These are phyloP conservation scores for Globisporangium mamillatum DNA, from an alignment of 352 stramenopile species.

Conservation along the genomic window DNA sequence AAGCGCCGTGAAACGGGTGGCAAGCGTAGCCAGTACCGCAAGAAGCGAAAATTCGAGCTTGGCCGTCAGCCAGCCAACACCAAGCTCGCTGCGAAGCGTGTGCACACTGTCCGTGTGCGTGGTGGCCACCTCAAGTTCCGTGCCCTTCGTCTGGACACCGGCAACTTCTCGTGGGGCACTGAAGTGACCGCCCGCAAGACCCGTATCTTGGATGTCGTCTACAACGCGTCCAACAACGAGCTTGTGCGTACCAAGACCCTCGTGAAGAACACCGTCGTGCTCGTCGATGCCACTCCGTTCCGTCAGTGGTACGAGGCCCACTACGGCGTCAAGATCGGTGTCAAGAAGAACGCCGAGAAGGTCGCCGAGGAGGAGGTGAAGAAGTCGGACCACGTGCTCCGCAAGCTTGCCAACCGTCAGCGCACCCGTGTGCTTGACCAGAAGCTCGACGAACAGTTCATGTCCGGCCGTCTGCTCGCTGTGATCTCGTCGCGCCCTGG, in stretches of 20 bases:
- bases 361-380: constrained; percentile 85
- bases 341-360: constrained; percentile 87
- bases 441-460: constrained; percentile 97
- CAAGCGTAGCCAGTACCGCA: constrained; percentile 96
- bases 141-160: constrained; percentile 96
- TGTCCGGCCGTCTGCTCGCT: constrained; percentile 94
- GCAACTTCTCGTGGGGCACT: constrained; percentile 99
- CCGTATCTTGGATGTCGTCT: constrained; percentile 99
- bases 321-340: constrained; percentile 94
- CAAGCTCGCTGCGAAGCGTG: constrained; percentile 97
- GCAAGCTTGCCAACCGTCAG: constrained; percentile 94
- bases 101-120: constrained; percentile 94
- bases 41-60: constrained; percentile 99
- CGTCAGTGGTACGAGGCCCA: constrained; percentile 99
- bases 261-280: constrained; percentile 98
- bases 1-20: constrained; percentile 99
- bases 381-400: constrained; percentile 91
- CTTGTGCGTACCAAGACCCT: constrained; percentile 99
- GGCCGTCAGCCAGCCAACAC: constrained; percentile 97
- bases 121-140: constrained; percentile 99
- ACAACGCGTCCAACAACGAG: constrained; percentile 99
- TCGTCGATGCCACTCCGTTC: constrained; percentile 99
- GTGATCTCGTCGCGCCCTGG: constrained; percentile 97
- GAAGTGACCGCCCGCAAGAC: constrained; percentile 98
- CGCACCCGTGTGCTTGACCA: constrained; percentile 91